These are phyloP conservation scores for Suillus ampliporus DNA, from an alignment of 768 basidiomycete genomes.

Conservation along the genomic window DNA sequence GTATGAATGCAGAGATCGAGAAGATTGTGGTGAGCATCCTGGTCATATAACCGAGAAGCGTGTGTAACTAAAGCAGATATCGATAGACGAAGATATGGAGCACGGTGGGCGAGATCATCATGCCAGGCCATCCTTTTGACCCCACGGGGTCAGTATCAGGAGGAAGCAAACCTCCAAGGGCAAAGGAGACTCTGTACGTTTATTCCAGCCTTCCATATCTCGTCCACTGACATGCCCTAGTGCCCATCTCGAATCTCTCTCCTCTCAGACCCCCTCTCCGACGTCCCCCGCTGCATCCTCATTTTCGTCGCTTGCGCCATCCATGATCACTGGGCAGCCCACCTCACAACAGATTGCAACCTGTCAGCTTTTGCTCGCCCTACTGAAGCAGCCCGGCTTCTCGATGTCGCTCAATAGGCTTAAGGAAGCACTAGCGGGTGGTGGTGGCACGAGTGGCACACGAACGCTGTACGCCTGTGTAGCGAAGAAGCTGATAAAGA, in stretches of 20 bases:
- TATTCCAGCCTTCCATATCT: constrained; percentile 4
- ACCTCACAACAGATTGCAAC: constrained; percentile 75
- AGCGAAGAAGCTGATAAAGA: constrained; percentile 79
- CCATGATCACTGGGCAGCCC: constrained; percentile 43
- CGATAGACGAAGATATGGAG: constrained; percentile 77
- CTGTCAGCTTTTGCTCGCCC: constrained; percentile 64
- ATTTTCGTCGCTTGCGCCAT: constrained; percentile 50
- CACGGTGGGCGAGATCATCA: constrained; percentile 66
- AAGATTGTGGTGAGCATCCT: constrained; percentile 59
- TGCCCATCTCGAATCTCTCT: constrained; percentile 60
- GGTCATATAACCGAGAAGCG: neutral
- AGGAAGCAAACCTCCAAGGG: constrained; percentile 50
- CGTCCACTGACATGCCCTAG: constrained; percentile 39
- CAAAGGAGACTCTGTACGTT: constrained; percentile 68
- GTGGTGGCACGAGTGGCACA: constrained; percentile 52
- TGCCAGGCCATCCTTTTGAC: constrained; percentile 55
- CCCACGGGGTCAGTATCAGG: constrained; percentile 29
- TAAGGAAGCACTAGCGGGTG: constrained; percentile 59
- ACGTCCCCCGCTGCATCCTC: constrained; percentile 62
- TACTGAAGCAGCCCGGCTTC: constrained; percentile 60
- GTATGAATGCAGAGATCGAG: constrained; percentile 67
- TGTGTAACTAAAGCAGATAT: constrained; percentile 60
- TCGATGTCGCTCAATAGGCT: constrained; percentile 65
- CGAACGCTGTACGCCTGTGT: constrained; percentile 78
- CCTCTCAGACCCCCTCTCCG: constrained; percentile 54